These are phyloP conservation scores for Candida boleticola DNA, from an alignment of 805 yeast genomes.

Conservation along the genomic window DNA sequence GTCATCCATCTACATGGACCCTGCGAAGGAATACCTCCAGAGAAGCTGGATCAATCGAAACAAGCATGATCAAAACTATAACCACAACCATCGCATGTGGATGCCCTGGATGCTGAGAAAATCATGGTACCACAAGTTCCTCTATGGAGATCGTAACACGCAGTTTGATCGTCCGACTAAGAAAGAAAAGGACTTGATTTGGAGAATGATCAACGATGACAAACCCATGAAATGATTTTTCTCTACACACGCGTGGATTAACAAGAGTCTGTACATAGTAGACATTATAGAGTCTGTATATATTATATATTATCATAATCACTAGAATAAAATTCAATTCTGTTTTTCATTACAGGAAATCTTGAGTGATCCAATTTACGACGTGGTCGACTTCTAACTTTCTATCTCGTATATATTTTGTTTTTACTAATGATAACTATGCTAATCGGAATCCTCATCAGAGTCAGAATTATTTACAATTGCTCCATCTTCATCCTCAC, in stretches of 20 bases:
- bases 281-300: no score
- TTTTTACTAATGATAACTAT: no score
- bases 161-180: slow-evolving; percentile 31
- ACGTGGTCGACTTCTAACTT: no score
- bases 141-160: slow-evolving; percentile 27
- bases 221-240: slow-evolving; percentile 17
- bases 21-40: not conserved
- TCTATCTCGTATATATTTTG: no score
- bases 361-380: not conserved
- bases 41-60: not conserved
- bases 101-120: not conserved
- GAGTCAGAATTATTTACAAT: slow-evolving; percentile 23
- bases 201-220: slow-evolving; percentile 45
- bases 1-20: not conserved
- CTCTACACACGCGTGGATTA: not conserved
- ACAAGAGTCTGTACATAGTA: no score
- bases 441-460: slow-evolving; percentile 17
- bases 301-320: no score
- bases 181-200: slow-evolving; percentile 37
- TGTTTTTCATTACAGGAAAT: no score
- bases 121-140: slow-evolving; percentile 15
- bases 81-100: not conserved
- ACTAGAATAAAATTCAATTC: no score
- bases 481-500: slow-evolving; percentile 22
- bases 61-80: not conserved